Conservation (phyloP, 2,329 filamentous ascomycete species). For the Fusarium cicatricum region DNA sequence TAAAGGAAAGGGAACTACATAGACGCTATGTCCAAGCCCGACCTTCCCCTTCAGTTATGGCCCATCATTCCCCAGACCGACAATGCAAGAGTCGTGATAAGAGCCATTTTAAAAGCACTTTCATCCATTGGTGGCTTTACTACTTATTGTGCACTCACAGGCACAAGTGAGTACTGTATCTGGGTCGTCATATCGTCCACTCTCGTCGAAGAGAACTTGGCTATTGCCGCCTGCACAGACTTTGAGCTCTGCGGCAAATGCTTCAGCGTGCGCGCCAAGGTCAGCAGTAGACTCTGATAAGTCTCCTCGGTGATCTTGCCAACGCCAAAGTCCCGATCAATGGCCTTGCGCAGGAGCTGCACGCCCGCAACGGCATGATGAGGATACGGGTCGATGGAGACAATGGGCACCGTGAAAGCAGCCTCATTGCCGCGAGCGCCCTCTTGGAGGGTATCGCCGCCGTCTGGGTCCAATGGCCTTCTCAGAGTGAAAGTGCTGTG, state of each 20-base stretch:
- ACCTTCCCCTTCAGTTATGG: too few relatives aligned
- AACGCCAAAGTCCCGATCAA: slow-evolving; percentile 40
- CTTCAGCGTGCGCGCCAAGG: slow-evolving; percentile 38
- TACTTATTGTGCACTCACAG: neutral
- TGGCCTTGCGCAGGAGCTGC: slow-evolving; percentile 42
- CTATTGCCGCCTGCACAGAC: slow-evolving; percentile 43
- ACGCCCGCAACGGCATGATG: slow-evolving; percentile 45
- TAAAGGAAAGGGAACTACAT: too few relatives aligned
- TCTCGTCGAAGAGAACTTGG: slow-evolving; percentile 28
- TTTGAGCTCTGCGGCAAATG: slow-evolving; percentile 45
- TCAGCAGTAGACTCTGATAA: slow-evolving; percentile 38
- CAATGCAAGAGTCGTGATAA: too few relatives aligned
- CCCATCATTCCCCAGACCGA: too few relatives aligned
- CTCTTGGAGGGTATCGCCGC: neutral
- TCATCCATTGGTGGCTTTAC: neutral
- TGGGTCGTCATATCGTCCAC: neutral
- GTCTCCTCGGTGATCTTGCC: slow-evolving; percentile 41
- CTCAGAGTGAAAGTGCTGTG: slow-evolving; percentile 40
- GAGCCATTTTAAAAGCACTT: too few relatives aligned
- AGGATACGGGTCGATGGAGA: slow-evolving; percentile 46
- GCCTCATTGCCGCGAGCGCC: neutral
- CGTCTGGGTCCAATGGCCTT: neutral
- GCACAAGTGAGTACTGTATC: neutral
- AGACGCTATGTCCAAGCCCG: too few relatives aligned
- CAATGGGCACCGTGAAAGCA: slow-evolving; percentile 39